phyloP scores from a whole-genome alignment of 164 flowering plant genomes.

The Berberis thunbergii region DNA sequence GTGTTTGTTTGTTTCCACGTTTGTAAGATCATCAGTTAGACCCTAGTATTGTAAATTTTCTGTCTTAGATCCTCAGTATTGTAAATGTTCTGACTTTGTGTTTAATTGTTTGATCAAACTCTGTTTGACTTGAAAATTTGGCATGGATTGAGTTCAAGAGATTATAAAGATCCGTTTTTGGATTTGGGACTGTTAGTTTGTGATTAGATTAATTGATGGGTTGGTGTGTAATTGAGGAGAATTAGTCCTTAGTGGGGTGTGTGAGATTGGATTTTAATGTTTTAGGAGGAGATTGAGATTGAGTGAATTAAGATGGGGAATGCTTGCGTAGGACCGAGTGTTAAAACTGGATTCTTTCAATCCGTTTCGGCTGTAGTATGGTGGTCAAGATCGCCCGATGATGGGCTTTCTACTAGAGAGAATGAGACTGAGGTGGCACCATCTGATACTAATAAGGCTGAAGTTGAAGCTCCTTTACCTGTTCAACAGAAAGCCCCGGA shows the following conservation, averaged over 20 bases:
- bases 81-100: too few relatives aligned
- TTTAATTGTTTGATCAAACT: too few relatives aligned
- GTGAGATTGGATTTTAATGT: not conserved
- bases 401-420: conserved; percentile 6
- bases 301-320: conserved; percentile 47
- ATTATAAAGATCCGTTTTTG: too few relatives aligned
- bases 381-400: conserved; percentile 22
- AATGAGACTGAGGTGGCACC: conserved; percentile 6
- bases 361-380: conserved; percentile 33
- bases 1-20: too few relatives aligned
- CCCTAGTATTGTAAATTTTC: too few relatives aligned
- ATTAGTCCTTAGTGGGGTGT: too few relatives aligned
- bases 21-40: too few relatives aligned
- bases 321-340: conserved; percentile 30
- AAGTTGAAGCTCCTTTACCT: conserved; percentile 8
- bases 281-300: not conserved
- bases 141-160: too few relatives aligned
- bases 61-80: too few relatives aligned
- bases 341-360: conserved; percentile 31
- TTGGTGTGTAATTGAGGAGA: not conserved
- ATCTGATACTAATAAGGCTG: conserved; percentile 7
- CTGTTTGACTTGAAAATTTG: too few relatives aligned
- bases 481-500: conserved; percentile 42
- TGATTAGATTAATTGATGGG: not conserved
- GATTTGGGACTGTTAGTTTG: too few relatives aligned